Percentiles rank a stretch among this genome's conserved stretches.
These are phyloP conservation scores for Scedosporium boydii DNA, from an alignment of 2,329 filamentous ascomycete genomes.

Conservation along the genomic window DNA sequence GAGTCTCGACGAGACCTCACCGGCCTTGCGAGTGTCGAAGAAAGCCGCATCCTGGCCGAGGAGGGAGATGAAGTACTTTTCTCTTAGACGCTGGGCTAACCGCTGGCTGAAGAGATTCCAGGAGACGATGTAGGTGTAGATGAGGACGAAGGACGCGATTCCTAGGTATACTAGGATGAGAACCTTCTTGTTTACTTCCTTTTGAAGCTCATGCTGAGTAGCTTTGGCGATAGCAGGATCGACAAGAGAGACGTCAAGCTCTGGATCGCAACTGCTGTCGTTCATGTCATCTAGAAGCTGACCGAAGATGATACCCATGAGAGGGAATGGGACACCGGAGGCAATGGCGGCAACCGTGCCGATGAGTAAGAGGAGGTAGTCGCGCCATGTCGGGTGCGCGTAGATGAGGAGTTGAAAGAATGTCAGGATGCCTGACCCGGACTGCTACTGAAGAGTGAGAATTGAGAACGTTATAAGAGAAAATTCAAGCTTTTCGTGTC, in stretches of 20 bases:
- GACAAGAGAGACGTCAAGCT: constrained; percentile 10
- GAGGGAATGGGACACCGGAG: constrained; percentile 52
- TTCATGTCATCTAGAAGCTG: constrained; percentile 54
- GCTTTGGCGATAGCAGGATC: constrained; percentile 5
- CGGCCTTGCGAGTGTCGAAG: constrained; percentile 53
- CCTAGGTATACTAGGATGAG: constrained; percentile 54
- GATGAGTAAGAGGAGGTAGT: constrained; percentile 29
- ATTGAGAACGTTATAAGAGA: background rate
- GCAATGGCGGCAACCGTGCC: constrained; percentile 38
- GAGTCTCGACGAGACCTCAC: constrained; percentile 54
- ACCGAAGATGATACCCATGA: constrained; percentile 56
- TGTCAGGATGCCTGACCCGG: constrained; percentile 16
- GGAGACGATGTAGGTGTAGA: constrained; percentile 54
- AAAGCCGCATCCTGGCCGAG: constrained; percentile 53
- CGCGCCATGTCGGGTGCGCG: constrained; percentile 32
- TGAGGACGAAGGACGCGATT: constrained; percentile 51
- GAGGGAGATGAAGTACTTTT: constrained; percentile 48
- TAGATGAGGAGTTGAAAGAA: constrained; percentile 37
- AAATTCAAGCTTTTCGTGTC: background rate
- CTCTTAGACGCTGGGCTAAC: constrained; percentile 52
- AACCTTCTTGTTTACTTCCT: constrained; percentile 45
- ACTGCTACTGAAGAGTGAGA: background rate
- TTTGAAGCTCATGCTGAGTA: constrained; percentile 22
- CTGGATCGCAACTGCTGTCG: constrained; percentile 36
- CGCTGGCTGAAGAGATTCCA: constrained; percentile 57